phyloP scores from a whole-genome alignment of 345 rosid genomes.

The Camelina neglecta region DNA sequence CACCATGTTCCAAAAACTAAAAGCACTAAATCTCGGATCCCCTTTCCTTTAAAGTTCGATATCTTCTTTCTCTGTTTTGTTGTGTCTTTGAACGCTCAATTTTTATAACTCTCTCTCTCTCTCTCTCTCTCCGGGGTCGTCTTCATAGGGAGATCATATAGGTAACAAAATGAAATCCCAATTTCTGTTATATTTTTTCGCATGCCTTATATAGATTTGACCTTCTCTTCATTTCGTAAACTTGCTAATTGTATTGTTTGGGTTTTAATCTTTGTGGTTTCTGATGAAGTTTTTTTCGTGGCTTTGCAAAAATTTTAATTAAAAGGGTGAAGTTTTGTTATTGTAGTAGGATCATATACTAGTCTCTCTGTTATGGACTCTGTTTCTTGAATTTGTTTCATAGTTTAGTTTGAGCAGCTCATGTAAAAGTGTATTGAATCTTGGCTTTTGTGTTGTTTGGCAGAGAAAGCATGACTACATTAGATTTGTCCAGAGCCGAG shows the following conservation, averaged over 20 bases:
- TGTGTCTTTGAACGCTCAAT: slow-evolving; percentile 8
- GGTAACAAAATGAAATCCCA: slow-evolving; percentile 1
- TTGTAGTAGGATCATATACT: not conserved
- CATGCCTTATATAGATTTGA: slow-evolving; percentile 6
- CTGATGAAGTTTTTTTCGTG: not conserved
- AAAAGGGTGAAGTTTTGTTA: not conserved
- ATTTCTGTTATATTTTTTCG: not conserved
- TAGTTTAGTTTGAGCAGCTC: not conserved
- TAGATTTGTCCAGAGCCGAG: slow-evolving; percentile 85
- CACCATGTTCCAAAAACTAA: slow-evolving; percentile 37
- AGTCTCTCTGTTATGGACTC: slow-evolving; percentile 1
- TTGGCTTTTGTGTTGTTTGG: slow-evolving; percentile 22
- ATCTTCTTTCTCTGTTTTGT: not conserved
- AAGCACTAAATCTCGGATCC: slow-evolving; percentile 24
- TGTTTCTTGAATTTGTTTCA: slow-evolving; percentile 15
- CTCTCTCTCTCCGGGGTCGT: not conserved
- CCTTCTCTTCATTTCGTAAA: not conserved
- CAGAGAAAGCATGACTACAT: slow-evolving; percentile 65
- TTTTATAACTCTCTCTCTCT: not conserved
- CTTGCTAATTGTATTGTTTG: not conserved
- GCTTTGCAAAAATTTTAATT: not conserved
- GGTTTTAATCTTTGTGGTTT: not conserved
- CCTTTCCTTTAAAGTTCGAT: slow-evolving; percentile 13
- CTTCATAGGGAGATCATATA: slow-evolving; percentile 4
- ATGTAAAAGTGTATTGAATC: not conserved